A percentile compares a stretch with the other conserved stretches of the same genome.
phyloP scores from a whole-genome alignment of 2,329 filamentous ascomycete species.

The Claviceps paspali region DNA sequence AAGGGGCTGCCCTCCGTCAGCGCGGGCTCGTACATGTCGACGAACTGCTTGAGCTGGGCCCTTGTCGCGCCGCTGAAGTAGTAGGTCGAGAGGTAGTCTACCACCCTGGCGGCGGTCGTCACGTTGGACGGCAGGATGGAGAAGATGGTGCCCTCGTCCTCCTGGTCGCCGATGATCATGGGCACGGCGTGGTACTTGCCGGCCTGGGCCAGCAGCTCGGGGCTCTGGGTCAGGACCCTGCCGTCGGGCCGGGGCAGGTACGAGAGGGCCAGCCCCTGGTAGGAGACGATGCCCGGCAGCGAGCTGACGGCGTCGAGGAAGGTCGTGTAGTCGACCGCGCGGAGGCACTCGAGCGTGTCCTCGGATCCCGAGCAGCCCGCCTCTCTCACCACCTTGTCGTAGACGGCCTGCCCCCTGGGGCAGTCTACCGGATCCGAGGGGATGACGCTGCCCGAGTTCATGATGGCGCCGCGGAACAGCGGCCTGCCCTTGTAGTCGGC shows the following conservation, averaged over 20 bases:
- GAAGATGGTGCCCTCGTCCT: slow-evolving; percentile 3
- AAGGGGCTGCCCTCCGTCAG: slow-evolving; percentile 52
- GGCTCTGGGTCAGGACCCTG: neutral
- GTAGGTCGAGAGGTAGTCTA: slow-evolving; percentile 42
- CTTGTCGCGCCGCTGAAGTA: slow-evolving; percentile 45
- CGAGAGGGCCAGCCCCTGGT: neutral
- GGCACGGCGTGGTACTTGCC: slow-evolving; percentile 38
- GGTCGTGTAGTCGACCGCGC: slow-evolving; percentile 37
- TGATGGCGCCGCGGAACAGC: slow-evolving; percentile 5
- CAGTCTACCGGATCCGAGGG: neutral
- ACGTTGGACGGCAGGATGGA: slow-evolving; percentile 18
- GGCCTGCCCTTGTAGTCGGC: slow-evolving; percentile 17
- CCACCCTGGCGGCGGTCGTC: slow-evolving; percentile 41
- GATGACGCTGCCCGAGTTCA: slow-evolving; percentile 31
- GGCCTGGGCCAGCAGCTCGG: slow-evolving; percentile 25
- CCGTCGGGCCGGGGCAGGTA: slow-evolving; percentile 16
- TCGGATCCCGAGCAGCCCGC: slow-evolving; percentile 15
- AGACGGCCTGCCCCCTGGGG: slow-evolving; percentile 1
- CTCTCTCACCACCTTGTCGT: neutral
- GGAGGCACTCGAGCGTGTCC: slow-evolving; percentile 17
- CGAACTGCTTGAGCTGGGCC: slow-evolving; percentile 36
- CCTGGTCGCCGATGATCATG: slow-evolving; percentile 3
- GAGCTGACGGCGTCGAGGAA: slow-evolving; percentile 21
- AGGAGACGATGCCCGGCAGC: neutral
- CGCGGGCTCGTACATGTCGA: slow-evolving; percentile 46